Evolutionary conservation across 176 grass and related monocot genomes (phyloP).

Genomic region (barley (Hordeum vulgare)): DNA sequence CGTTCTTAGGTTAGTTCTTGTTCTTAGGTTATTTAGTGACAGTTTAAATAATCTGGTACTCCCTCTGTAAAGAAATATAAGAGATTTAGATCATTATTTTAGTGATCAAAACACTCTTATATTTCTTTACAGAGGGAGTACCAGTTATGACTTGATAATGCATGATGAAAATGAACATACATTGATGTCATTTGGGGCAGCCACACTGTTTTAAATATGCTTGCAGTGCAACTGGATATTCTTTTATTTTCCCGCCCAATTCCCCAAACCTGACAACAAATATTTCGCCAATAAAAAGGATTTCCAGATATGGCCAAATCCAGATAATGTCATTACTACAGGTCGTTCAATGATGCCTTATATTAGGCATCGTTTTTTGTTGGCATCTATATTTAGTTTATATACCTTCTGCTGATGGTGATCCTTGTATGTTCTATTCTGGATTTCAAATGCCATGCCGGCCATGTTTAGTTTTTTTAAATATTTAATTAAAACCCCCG

Average conservation of each 20-base stretch:
- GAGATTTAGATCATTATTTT: too few species aligned
- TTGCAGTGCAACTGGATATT: background rate
- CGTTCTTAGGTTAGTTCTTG: background rate
- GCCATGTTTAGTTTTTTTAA: background rate
- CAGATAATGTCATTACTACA: background rate
- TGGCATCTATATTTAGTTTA: constrained; percentile 7
- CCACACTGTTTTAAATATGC: background rate
- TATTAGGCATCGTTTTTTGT: background rate
- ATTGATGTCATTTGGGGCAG: background rate
- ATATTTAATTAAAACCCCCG: background rate
- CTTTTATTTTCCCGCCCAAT: background rate
- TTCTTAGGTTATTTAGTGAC: background rate
- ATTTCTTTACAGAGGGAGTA: too few species aligned
- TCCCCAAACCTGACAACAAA: background rate
- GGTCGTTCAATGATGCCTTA: background rate
- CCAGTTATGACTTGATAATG: background rate
- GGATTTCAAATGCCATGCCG: background rate
- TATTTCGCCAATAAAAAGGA: background rate
- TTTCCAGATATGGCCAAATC: background rate
- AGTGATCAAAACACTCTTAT: too few species aligned
- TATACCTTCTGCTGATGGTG: background rate
- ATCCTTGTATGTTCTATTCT: background rate
- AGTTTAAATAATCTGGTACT: background rate
- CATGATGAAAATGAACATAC: background rate
- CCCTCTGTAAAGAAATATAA: too few species aligned